These are phyloP conservation scores for Bretschneidera sinensis DNA, from an alignment of 345 rosid species.

Conservation along the genomic window DNA sequence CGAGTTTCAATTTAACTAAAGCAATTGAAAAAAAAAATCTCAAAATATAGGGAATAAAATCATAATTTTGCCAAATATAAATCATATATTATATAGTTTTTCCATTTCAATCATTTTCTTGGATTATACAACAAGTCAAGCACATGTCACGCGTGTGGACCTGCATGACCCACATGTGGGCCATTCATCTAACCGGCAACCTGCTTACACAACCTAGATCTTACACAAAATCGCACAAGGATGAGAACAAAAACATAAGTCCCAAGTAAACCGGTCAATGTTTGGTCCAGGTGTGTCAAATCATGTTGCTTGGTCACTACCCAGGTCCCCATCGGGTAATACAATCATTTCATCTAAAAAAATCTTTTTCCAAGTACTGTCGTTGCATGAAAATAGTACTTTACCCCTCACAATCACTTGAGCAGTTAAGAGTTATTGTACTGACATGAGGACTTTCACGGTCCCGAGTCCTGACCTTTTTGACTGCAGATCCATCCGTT, in stretches of 20 bases:
- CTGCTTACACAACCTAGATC: conserved; percentile 12
- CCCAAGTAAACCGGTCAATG: conserved; percentile 21
- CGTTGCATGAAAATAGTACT: too few relatives aligned
- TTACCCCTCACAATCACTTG: neutral
- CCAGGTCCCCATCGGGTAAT: neutral
- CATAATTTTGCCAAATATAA: too few relatives aligned
- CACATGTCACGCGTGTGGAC: conserved; percentile 37
- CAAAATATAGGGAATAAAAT: too few relatives aligned
- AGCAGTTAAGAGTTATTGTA: too few relatives aligned
- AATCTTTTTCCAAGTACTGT: neutral
- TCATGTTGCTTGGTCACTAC: conserved; percentile 6
- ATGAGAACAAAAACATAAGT: conserved; percentile 14
- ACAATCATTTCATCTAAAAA: conserved; percentile 14
- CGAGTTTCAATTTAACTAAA: too few relatives aligned
- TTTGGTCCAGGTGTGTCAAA: conserved; percentile 26
- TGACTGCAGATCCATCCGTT: conserved; percentile 23
- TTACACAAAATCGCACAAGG: conserved; percentile 13
- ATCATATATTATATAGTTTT: too few relatives aligned
- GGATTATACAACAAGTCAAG: neutral
- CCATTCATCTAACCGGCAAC: conserved; percentile 24
- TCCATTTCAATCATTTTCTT: neutral
- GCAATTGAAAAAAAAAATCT: neutral
- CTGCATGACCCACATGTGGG: conserved; percentile 34
- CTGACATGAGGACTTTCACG: neutral
- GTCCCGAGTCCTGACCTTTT: neutral